These are phyloP conservation scores for Phytophthora sp. DNA, from an alignment of 352 stramenopile genomes.

Conservation along the genomic window DNA sequence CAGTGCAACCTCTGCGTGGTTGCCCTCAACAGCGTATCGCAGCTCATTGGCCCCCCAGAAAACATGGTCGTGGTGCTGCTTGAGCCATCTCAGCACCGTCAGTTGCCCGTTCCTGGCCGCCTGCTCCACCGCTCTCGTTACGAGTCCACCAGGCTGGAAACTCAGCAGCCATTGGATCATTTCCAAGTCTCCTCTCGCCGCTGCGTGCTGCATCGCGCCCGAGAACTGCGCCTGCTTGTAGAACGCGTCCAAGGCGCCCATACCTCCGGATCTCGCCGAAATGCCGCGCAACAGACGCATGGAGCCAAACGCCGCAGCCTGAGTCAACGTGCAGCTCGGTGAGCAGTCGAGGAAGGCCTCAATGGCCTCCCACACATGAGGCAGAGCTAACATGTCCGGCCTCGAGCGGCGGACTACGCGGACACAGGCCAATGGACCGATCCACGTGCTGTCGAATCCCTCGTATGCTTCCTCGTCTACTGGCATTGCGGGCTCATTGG, in stretches of 20 bases:
- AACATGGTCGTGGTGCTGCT: conserved; percentile 37
- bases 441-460: conserved; percentile 8
- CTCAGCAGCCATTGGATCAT: conserved; percentile 32
- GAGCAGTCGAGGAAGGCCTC: conserved; percentile 36
- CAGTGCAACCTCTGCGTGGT: conserved; percentile 20
- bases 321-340: conserved; percentile 30
- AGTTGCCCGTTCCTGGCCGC: conserved; percentile 31
- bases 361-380: conserved; percentile 32
- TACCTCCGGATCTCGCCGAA: conserved; percentile 16
- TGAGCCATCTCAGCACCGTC: conserved; percentile 31
- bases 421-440: conserved; percentile 26
- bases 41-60: conserved; percentile 47
- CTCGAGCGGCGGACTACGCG: conserved; percentile 28
- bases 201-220: conserved; percentile 28
- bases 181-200: conserved; percentile 28
- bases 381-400: conserved; percentile 24
- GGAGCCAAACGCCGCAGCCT: conserved; percentile 29
- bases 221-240: conserved; percentile 40
- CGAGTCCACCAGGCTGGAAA: conserved; percentile 37
- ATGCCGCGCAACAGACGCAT: conserved; percentile 33
- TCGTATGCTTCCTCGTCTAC: neutral
- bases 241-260: conserved; percentile 27
- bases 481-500: neutral
- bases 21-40: conserved; percentile 30
- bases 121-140: conserved; percentile 36